Percentiles rank a stretch among this genome's conserved stretches.
phyloP scores from a whole-genome alignment of 495 filamentous ascomycete genomes.

The Lasiosphaeria ovina region DNA sequence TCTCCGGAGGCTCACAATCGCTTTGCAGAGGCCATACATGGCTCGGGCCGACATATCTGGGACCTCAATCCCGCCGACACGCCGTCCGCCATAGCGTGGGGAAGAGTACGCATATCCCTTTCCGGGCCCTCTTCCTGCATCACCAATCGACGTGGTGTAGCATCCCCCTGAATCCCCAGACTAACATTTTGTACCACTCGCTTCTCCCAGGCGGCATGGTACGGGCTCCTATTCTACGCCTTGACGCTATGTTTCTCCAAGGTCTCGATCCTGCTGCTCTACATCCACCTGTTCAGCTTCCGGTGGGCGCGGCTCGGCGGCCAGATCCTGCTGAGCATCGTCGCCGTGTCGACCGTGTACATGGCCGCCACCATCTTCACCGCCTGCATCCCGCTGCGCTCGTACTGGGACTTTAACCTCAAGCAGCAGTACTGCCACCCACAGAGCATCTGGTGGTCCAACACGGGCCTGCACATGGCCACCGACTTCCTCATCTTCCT shows the following conservation, averaged over 20 bases:
- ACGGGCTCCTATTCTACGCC: constrained; percentile 30
- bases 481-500: constrained; percentile 39
- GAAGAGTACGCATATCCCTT: constrained; percentile 19
- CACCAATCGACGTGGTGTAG: not conserved
- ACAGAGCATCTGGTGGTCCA: constrained; percentile 33
- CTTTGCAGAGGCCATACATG: constrained; percentile 23
- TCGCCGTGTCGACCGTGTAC: constrained; percentile 23
- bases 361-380: constrained; percentile 30
- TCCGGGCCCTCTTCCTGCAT: not conserved
- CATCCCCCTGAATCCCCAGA: too few relatives aligned
- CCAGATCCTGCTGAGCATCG: constrained; percentile 28
- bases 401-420: constrained; percentile 33
- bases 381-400: constrained; percentile 28
- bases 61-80: constrained; percentile 28
- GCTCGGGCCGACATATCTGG: constrained; percentile 30
- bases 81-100: constrained; percentile 21
- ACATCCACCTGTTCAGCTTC: constrained; percentile 40
- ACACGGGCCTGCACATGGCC: constrained; percentile 34
- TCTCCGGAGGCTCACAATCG: not conserved
- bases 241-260: constrained; percentile 35
- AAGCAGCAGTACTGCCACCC: constrained; percentile 25
- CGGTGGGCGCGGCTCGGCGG: constrained; percentile 31
- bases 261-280: constrained; percentile 37
- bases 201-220: constrained; percentile 26
- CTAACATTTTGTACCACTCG: too few relatives aligned